A percentile compares a stretch with the other conserved stretches of the same genome.
Conservation (phyloP, 2,329 filamentous ascomycete genomes). For the Lasiodiplodia hormozganensis region DNA sequence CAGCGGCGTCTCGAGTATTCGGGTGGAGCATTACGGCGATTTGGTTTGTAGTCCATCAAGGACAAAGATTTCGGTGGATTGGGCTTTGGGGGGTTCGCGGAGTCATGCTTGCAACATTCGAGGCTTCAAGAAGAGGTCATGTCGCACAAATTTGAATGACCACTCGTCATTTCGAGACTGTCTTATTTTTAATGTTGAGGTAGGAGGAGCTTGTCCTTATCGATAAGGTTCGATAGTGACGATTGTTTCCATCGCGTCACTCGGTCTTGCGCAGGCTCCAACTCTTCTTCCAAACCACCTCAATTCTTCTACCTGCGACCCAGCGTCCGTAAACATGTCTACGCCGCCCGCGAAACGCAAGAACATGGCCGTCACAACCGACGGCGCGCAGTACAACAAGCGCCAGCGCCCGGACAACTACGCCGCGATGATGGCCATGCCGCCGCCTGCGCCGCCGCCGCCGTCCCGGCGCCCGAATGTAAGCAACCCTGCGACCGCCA, state of each 20-base stretch:
- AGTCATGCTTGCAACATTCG: neutral
- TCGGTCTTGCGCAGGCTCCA: neutral
- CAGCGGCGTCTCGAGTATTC: neutral
- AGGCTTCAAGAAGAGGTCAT: neutral
- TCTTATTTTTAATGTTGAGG: too few species aligned
- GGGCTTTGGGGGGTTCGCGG: neutral
- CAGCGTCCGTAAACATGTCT: neutral
- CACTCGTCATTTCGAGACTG: too few species aligned
- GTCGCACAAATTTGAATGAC: too few species aligned
- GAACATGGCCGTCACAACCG: slow-evolving; percentile 36
- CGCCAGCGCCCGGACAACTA: slow-evolving; percentile 43
- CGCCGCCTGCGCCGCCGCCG: slow-evolving; percentile 25
- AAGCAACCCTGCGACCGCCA: neutral
- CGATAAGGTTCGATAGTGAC: neutral
- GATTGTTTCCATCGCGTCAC: neutral
- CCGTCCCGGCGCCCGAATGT: neutral
- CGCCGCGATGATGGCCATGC: slow-evolving; percentile 31
- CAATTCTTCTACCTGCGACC: neutral
- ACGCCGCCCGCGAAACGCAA: slow-evolving; percentile 7
- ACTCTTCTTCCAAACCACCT: neutral
- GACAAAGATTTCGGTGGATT: neutral
- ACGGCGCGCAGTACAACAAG: slow-evolving; percentile 47
- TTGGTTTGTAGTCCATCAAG: neutral
- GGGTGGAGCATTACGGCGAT: neutral
- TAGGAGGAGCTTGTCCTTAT: neutral